Base-by-base conservation (phyloP, 805 yeast genomes). In the Metschnikowia sp. region DNA sequence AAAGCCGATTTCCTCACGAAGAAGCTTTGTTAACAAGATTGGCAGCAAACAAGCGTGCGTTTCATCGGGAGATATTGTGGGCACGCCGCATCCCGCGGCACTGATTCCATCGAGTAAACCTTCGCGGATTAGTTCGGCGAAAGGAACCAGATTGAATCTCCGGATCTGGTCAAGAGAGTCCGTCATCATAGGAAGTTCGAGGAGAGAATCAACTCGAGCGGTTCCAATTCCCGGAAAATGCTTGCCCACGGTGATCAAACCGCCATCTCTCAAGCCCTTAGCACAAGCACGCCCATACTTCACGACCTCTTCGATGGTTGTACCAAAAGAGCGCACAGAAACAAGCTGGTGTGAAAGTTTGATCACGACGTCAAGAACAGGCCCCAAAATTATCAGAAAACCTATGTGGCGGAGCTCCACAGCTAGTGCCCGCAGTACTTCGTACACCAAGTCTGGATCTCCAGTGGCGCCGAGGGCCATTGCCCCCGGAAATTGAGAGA, bases 221-320 rank as follows among this genome's bases (percentile, higher is more conserved):
- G 77, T 76, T 3, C 86, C 86, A 44, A 79, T 79, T 1, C 87
- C 87, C 0, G 87, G 87, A 55, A 82, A 82, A 62, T 82, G 86
- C 55, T 82, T 82, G 0, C 84, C 86, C 48, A 81, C 75, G 2
- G 79, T 71, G 33, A 76, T 59, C 10, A 82, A 57, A 1, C 84
- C 83, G 10, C 82, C 83, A 38, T 71, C 78, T 44, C 69, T 68
- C 39, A 78, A 67, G 1, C 86, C 87, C 48, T 64, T 66, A 5
- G 82, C 76, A 51, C 76, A 76, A 2, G 79, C 81, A 31, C 63
- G 57, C 2, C 83, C 83, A 53, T 70, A 80, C 54, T 71, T 74
- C n/a, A 74, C 67, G 10, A 81, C 86, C 34, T 76, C 82, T 39
- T 80, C 81, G 4, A 78, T 68, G n/a, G 81, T 76, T 15, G 81